phyloP scores from a whole-genome alignment of 495 filamentous ascomycete species.

The Penicillium robsamsonii region DNA sequence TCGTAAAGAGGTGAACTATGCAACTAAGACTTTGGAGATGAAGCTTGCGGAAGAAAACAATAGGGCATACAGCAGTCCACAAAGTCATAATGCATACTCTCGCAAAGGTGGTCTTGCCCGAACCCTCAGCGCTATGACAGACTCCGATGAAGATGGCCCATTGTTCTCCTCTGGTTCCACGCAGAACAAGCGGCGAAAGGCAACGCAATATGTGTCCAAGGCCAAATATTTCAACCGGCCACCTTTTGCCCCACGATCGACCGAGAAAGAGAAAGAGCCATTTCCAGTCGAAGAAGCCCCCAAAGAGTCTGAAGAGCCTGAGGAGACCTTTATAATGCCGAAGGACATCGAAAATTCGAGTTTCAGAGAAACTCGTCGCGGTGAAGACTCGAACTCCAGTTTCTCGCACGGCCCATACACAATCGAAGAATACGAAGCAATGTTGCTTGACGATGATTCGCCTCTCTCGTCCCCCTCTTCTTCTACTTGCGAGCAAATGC shows the following conservation, averaged over 20 bases:
- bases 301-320: slow-evolving; percentile 16
- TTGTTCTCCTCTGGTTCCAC: slow-evolving; percentile 21
- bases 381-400: slow-evolving; percentile 16
- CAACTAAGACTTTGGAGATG: slow-evolving; percentile 20
- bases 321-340: slow-evolving; percentile 30
- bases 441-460: slow-evolving; percentile 12
- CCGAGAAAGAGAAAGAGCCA: not conserved
- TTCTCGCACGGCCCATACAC: slow-evolving; percentile 24
- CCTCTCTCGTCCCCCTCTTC: slow-evolving; percentile 15
- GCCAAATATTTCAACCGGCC: slow-evolving; percentile 4
- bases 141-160: slow-evolving; percentile 17
- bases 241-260: not conserved
- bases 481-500: not conserved
- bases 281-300: slow-evolving; percentile 1
- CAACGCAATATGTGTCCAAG: slow-evolving; percentile 20
- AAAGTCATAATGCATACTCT: slow-evolving; percentile 8
- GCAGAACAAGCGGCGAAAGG: slow-evolving; percentile 23
- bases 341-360: slow-evolving; percentile 24
- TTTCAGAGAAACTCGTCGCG: slow-evolving; percentile 16
- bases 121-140: slow-evolving; percentile 6
- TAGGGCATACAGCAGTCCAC: not conserved
- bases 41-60: slow-evolving; percentile 20
- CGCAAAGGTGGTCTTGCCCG: slow-evolving; percentile 6
- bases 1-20: not conserved
- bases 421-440: slow-evolving; percentile 2